Evolutionary conservation across 371 early-diverging fungal genomes (phyloP), one percentile per base, ranked within the genome.

Genomic region (Actinomortierella wolfii): DNA sequence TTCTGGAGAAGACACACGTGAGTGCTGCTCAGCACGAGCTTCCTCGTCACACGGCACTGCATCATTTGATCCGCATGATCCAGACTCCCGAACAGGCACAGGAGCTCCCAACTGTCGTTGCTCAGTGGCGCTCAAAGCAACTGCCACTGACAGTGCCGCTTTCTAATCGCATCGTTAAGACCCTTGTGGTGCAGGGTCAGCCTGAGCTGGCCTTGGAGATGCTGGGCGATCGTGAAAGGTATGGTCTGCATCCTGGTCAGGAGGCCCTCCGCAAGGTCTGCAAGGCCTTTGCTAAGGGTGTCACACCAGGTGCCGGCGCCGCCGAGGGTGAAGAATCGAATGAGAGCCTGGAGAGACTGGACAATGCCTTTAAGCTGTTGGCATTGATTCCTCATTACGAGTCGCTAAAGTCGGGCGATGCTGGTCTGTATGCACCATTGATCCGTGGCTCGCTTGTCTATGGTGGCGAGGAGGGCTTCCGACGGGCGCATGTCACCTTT

Each of bases 51-150:
- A 20, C 69, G 2, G 47, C 69, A 21, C 52, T 76, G 13, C 53
- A 28, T 34, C 65, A 76, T 26, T 51, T 76, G 43, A n/a, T 51
- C 14, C 20, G 44, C 47, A n/a, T 47, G 7, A 20, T 68, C 34
- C 52, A 64, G 3, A 65, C 58, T 28, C 49, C 42, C 44, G 67
- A 67, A 3, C 67, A 73, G 51, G 69, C 66, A 24, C 40, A 54
- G 43, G 50, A 45, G 20, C 20, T 80, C 24, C 78, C 81, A 1
- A 25, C 53, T 18, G 42, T 67, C 5, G 62, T 80, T 13, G 71
- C 70, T 28, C 78, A 80, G 51, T 80, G 81, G 81, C 77, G 81
- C 21, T 65, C 52, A 46, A 63, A 57, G 40, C 67, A 48, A 8
- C 51, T 80, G 1, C 81, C 77, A n/a, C 56, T 78, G 55, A 55